Evolutionary conservation across 176 grass and related monocot species (phyloP), one percentile per base, ranked within the genome.

Genomic region (Melocanna baccifera): DNA sequence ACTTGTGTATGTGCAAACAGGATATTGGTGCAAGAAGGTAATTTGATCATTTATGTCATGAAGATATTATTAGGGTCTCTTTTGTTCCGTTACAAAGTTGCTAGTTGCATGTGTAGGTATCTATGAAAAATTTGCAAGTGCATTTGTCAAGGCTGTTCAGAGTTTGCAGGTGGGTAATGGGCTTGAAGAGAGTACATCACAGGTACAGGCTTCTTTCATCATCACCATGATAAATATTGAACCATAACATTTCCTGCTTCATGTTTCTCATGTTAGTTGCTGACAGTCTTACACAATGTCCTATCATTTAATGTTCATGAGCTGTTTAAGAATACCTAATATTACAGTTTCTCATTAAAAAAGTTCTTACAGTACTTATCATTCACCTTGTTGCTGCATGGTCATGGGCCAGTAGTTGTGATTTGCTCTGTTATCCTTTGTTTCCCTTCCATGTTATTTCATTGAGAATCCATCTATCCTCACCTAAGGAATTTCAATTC

Each of bases 1-100:
- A 96, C 93, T 10, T 98, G 96, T 78, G 93, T 98, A 78, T 98
- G 96, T 87, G 96, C 89, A 92, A 98, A 96, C 84, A 92, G 93
- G 87, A 90, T 98, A 87, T 86, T 98, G 80, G 96, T 98, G 72
- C 96, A 98, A 91, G 93, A 98, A 98, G 96, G 96, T 96, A 89
- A 16, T 52, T 11, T 73, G 28, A 29, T 52, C 34, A 78, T 57
- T 25, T 86, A 37, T 90, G 6, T 40, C 62, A 78, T 82, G 59
- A 65, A 26, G 19, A 76, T 87, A 41, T 77, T 68, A 16, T 56
- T 62, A 41, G 51, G 59, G 59, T 25, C 39, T 87, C 39, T 40
- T 87, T 80, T 86, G 42, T 81, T 75, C 58, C 7, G 2, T 90
- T 28, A 78, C 12, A 79, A 72, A 73, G 25, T 32, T 84, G 6